Base-by-base conservation (phyloP, 768 basidiomycete genomes). In the Xerocomellus dryophilus region DNA sequence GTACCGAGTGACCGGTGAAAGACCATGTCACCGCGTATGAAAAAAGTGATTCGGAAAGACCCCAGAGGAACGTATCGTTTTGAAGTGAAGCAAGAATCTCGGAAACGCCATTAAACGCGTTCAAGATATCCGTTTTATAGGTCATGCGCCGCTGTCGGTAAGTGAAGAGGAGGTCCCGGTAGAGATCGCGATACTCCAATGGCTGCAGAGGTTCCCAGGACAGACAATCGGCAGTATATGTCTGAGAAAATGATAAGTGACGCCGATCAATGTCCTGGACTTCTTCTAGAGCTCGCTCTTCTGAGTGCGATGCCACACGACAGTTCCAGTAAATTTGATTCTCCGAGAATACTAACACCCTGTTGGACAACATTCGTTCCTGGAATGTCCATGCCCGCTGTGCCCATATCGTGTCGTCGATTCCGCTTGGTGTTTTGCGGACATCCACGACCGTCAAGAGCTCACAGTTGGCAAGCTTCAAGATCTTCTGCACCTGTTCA, bases 251-350 rank as follows among this genome's bases (percentile, higher is more conserved):
- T 12, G 21, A 8, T 1, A 12, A 15, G 1, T 35, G 29, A 15
- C n/a, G 35, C 11, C 12, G 52, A 20, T 50, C 9, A 2, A 61
- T 50, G 12, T 40, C 18, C n/a, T 0, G 31, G 14, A 52, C 38
- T 17, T 41, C 27, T 41, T 62, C 61, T 5, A 62, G 47, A 15
- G 50, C 47, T 32, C 43, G 60, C 43, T 62, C 61, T 23, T 62
- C 61, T 1, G 52, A 59, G 14, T 55, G 35, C 4, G 50, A 21
- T 23, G 42, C 57, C 18, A 20, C 41, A 27, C 44, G 53, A 44
- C 61, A 62, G 20, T n/a, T 40, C 61, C 61, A 62, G 6, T 62
- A 62, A 2, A 62, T 53, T n/a, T 62, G 61, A 39, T n/a, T 36
- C n/a, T 62, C 50, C 3, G 60, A 62, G 56, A 62, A 62, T 27